Conservation (phyloP, 192 early-diverging fungal species). For the Coemansia sp. region DNA sequence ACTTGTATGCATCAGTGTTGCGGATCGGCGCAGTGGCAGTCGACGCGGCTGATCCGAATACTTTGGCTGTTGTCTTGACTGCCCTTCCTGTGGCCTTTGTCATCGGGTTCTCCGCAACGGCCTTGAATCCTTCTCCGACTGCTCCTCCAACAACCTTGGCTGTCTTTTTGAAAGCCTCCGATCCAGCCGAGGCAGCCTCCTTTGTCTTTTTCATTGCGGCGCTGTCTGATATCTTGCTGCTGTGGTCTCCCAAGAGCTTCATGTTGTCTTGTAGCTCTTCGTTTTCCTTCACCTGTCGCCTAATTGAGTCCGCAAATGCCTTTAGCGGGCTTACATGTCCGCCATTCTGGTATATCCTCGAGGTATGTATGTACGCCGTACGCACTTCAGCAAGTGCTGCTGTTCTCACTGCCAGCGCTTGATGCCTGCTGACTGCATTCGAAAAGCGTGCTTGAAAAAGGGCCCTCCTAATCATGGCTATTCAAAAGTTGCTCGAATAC, state of each 20-base stretch:
- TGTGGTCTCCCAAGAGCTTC: constrained; percentile 83
- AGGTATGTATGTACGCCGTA: constrained; percentile 34
- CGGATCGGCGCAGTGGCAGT: constrained; percentile 67
- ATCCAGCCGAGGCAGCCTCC: constrained; percentile 57
- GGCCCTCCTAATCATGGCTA: constrained; percentile 25
- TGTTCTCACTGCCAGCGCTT: background rate
- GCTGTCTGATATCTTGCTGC: constrained; percentile 77
- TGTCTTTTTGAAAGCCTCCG: constrained; percentile 69
- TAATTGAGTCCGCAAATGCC: constrained; percentile 87
- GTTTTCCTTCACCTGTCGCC: constrained; percentile 92
- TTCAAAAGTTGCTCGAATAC: background rate
- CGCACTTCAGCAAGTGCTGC: background rate
- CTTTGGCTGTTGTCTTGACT: constrained; percentile 64
- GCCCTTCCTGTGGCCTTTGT: constrained; percentile 77
- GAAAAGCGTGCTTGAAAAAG: constrained; percentile 24
- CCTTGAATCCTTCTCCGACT: constrained; percentile 65
- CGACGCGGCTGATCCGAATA: constrained; percentile 63
- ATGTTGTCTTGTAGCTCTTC: constrained; percentile 89
- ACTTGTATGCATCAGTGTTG: constrained; percentile 65
- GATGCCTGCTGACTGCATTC: background rate
- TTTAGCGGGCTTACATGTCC: constrained; percentile 62
- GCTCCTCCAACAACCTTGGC: constrained; percentile 69
- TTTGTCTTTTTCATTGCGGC: constrained; percentile 88
- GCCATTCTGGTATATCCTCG: constrained; percentile 29
- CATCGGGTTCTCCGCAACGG: constrained; percentile 71